Base-by-base conservation (phyloP, 2,329 filamentous ascomycete genomes). In the Pseudocercospora macadamiae region DNA sequence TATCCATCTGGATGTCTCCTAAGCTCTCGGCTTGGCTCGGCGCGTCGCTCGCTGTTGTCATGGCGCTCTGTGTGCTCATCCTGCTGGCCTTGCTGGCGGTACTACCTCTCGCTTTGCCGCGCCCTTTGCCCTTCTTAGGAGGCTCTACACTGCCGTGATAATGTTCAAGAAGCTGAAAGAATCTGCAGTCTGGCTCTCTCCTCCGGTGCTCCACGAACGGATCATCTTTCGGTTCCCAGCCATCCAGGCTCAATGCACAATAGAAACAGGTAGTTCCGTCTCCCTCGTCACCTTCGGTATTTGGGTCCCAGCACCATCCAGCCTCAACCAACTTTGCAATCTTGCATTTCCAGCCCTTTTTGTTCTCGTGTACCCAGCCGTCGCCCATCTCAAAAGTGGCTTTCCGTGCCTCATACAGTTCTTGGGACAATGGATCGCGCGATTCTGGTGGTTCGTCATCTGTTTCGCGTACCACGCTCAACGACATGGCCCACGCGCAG, bases 281-380 rank as follows among this genome's bases (percentile, higher is more conserved):
- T 26, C 57, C 54, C 64, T 95, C 88, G 10, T 87, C 91, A 42
- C 93, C 91, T 6, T 68, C 64, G 42, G 85, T 78, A 4, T 86
- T 90, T 0, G 95, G 93, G 21, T 92, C 96, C 76, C 93, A 97
- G 71, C 89, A 92, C 93, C 93, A 99, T 9, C 95, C 95, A 25
- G 91, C 90, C 65, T 93, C 90, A 30, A 91, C 91, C 79, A 97
- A 87, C 87, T 96, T 93, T 66, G 95, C 89, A 0, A 86, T 87
- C 74, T 95, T 96, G 78, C 91, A 96, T 64, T 90, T 87, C 92
- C 92, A 96, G 4, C 89, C 91, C 70, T 87, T 88, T 77, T 95
- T 96, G 2, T 80, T 80, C 64, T 99, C 93, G 68, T 99, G 90
- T 0, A 93, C 92, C 95, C 95, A 99, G 66, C 82, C 82, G 12